A percentile compares a stretch with the other conserved stretches of the same genome.
Conservation (phyloP, 495 filamentous ascomycete species). For the Pyrenula massariospora region DNA sequence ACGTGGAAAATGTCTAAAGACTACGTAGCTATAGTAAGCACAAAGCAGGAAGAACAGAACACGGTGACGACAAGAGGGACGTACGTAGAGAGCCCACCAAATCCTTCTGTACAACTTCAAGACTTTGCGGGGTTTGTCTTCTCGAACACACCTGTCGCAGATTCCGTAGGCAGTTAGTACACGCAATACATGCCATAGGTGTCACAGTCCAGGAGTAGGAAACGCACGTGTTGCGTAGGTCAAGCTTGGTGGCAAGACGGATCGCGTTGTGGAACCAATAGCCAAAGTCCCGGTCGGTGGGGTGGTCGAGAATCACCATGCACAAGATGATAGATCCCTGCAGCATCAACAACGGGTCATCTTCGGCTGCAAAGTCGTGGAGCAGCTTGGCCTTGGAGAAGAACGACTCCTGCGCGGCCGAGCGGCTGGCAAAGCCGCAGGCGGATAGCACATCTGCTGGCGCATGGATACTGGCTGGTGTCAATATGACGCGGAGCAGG, state of each 20-base stretch:
- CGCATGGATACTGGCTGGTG: conserved; percentile 7
- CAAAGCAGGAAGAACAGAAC: conserved; percentile 4
- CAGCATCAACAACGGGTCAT: conserved; percentile 12
- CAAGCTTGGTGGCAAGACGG: conserved; percentile 8
- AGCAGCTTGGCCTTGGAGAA: conserved; percentile 12
- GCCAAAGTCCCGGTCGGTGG: conserved; percentile 12
- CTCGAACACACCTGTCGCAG: conserved; percentile 5
- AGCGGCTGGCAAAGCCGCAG: conserved; percentile 11
- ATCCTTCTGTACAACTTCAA: conserved; percentile 9
- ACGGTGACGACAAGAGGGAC: conserved; percentile 3
- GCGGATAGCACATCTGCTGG: conserved; percentile 9
- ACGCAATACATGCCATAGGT: conserved; percentile 2
- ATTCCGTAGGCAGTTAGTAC: conserved; percentile 5
- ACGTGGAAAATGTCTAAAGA: conserved; percentile 8
- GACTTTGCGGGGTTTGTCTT: conserved; percentile 6
- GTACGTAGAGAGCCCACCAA: conserved; percentile 8
- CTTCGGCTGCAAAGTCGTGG: conserved; percentile 12
- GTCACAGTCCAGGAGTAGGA: conserved; percentile 1
- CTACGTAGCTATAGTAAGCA: conserved; percentile 8
- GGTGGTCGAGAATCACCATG: conserved; percentile 12
- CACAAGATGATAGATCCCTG: conserved; percentile 13
- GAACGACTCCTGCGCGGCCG: conserved; percentile 13
- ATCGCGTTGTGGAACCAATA: conserved; percentile 14
- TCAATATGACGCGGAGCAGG: conserved; percentile 5
- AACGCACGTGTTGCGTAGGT: conserved; percentile 2